phyloP scores from a whole-genome alignment of 768 basidiomycete genomes.

The Kockovaella imperatae region DNA sequence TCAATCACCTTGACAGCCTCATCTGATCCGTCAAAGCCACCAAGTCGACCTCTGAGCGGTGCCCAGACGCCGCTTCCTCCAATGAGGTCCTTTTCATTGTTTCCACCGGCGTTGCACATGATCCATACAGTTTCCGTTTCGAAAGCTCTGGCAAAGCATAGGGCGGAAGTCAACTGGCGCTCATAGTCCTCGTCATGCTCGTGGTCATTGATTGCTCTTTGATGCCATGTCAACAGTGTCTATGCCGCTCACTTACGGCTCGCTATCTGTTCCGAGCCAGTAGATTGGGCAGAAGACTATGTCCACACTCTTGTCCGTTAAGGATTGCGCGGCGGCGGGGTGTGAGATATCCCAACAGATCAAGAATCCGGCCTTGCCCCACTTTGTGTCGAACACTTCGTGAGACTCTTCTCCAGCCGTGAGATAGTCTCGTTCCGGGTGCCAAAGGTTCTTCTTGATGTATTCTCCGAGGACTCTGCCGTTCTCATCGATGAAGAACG shows the following conservation, averaged over 20 bases:
- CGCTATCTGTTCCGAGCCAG: conserved; percentile 36
- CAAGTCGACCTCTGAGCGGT: conserved; percentile 29
- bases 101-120: conserved; percentile 37
- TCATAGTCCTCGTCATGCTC: conserved; percentile 26
- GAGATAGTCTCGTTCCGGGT: conserved; percentile 38
- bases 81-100: conserved; percentile 25
- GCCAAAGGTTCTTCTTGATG: conserved; percentile 39
- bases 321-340: conserved; percentile 23
- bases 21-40: conserved; percentile 2
- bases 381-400: conserved; percentile 29
- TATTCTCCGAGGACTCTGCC: conserved; percentile 28
- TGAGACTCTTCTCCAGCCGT: conserved; percentile 25
- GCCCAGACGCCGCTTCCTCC: conserved; percentile 37
- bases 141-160: conserved; percentile 26
- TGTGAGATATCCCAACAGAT: conserved; percentile 43
- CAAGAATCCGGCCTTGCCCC: conserved; percentile 32
- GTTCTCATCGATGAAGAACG: conserved; percentile 30
- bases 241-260: conserved; percentile 27
- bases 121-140: conserved; percentile 36
- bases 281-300: conserved; percentile 38
- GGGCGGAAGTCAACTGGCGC: conserved; percentile 20
- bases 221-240: background rate
- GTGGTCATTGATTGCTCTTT: conserved; percentile 19
- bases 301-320: conserved; percentile 34
- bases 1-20: conserved; percentile 18